Evolutionary conservation across 371 early-diverging fungal genomes (phyloP), one percentile per base, ranked within the genome.

Genomic region (Dipsacomyces acuminosporus): DNA sequence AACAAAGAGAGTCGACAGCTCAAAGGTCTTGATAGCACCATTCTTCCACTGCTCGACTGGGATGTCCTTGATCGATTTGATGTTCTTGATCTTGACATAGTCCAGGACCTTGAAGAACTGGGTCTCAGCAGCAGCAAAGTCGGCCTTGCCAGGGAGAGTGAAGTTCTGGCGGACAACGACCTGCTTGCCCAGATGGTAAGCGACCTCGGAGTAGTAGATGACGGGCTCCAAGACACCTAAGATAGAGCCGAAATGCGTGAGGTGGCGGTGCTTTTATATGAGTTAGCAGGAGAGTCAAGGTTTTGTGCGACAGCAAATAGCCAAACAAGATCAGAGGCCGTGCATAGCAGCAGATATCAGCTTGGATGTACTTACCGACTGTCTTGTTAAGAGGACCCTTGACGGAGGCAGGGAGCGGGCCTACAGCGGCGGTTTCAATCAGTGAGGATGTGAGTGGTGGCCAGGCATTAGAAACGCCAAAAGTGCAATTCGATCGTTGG

Each of bases 1-100:
- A 9, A 67, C 54, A 47, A 74, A 74, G 42, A 74, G 53, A 24
- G 69, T 33, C 45, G 63, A 56, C 5, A 75, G 71, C 62, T 74
- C 74, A 26, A 72, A 70, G n/a, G 74, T 52, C 56, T 76, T 60
- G 56, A 76, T 30, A 21, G 75, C 72, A 14, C 76, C 75, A 38
- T 44, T 64, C 64, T 58, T 63, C 60, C 71, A 54, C 51, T 71
- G 55, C 38, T 42, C 59, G 5, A 45, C 7, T 14, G 67, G 55
- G 38, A 54, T 56, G 36, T 72, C 65, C 60, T 60, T 72, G 48
- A 70, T 18, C 17, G 66, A 50, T 56, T 73, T 64, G 49, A 61
- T n/a, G 48, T 76, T 72, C 46, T 44, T 51, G 48, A 53, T 21
- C 47, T 54, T 58, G 41, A 70, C 61, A 18, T 45, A 59, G 35